A percentile compares a stretch with the other conserved stretches of the same genome.
phyloP scores from a whole-genome alignment of 441 rosid species.

The Isatis lusitanica region DNA sequence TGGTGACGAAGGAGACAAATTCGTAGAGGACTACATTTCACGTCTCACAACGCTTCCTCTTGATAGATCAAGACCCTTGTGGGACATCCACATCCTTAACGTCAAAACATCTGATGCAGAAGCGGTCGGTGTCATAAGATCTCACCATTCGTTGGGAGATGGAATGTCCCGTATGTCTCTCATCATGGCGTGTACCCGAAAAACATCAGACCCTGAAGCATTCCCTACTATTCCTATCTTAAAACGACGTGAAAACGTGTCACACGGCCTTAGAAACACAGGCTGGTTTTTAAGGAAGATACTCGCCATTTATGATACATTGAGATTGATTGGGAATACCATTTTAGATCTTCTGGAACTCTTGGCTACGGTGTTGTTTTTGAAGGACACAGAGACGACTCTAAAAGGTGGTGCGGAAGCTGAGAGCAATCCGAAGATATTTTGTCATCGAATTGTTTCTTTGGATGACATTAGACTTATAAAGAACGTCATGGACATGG shows the following conservation, averaged over 20 bases:
- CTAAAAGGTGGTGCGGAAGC: conserved; percentile 31
- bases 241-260: not conserved
- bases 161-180: conserved; percentile 47
- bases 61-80: conserved; percentile 42
- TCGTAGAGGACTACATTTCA: conserved; percentile 41
- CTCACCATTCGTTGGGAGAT: conserved; percentile 48
- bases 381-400: conserved; percentile 41
- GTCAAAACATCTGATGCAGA: conserved; percentile 42
- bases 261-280: not conserved
- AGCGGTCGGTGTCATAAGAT: conserved; percentile 31
- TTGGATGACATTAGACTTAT: conserved; percentile 33
- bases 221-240: conserved; percentile 32
- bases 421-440: conserved; percentile 16
- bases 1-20: conserved; percentile 11
- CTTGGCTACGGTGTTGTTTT: conserved; percentile 30
- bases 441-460: conserved; percentile 31
- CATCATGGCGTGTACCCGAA: conserved; percentile 40
- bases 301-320: not conserved
- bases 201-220: conserved; percentile 29
- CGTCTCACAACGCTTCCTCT: conserved; percentile 34
- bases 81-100: conserved; percentile 50
- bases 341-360: conserved; percentile 29
- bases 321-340: conserved; percentile 33
- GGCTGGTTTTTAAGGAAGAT: conserved; percentile 11
- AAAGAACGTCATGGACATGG: conserved; percentile 35